A percentile compares a stretch with the other conserved stretches of the same genome.
phyloP scores from a whole-genome alignment of 495 filamentous ascomycete genomes.

The Talaromyces wortmannii region DNA sequence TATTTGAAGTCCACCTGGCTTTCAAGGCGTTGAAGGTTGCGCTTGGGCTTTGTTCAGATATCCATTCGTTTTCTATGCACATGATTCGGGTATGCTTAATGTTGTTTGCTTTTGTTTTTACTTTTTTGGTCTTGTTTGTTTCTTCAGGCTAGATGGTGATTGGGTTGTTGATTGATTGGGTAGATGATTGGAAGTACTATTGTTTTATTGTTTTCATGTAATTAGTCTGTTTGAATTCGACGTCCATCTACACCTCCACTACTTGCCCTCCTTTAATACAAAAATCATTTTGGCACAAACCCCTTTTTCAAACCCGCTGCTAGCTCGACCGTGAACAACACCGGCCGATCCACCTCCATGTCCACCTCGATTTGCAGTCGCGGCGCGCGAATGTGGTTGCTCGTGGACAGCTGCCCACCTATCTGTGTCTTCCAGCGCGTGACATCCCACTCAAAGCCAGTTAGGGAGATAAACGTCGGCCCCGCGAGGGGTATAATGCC shows the following conservation, averaged over 20 bases:
- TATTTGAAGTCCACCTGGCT: neutral
- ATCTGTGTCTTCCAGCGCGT: conserved; percentile 71
- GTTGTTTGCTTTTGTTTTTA: neutral
- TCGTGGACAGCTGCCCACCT: conserved; percentile 82
- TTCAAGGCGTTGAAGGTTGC: neutral
- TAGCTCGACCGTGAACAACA: conserved; percentile 84
- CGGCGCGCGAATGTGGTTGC: conserved; percentile 68
- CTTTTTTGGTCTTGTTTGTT: conserved; percentile 8
- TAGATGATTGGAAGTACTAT: neutral
- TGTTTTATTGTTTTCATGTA: conserved; percentile 7
- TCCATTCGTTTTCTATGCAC: conserved; percentile 4
- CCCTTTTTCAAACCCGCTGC: conserved; percentile 31
- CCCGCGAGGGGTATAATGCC: conserved; percentile 81
- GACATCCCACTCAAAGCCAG: conserved; percentile 88
- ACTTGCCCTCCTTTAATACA: neutral
- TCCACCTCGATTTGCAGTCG: conserved; percentile 45
- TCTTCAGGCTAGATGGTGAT: conserved; percentile 17
- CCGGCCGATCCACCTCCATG: conserved; percentile 55
- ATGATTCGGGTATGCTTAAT: neutral
- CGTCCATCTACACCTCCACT: neutral
- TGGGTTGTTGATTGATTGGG: conserved; percentile 1
- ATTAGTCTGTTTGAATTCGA: conserved; percentile 2
- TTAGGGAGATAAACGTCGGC: conserved; percentile 64
- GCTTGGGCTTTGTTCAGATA: conserved; percentile 2
- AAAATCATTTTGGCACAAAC: too few relatives aligned